Percentiles rank a stretch among this genome's conserved stretches.
These are phyloP conservation scores for Pterocarpus macrocarpus DNA, from an alignment of 306 rosid species.

Conservation along the genomic window DNA sequence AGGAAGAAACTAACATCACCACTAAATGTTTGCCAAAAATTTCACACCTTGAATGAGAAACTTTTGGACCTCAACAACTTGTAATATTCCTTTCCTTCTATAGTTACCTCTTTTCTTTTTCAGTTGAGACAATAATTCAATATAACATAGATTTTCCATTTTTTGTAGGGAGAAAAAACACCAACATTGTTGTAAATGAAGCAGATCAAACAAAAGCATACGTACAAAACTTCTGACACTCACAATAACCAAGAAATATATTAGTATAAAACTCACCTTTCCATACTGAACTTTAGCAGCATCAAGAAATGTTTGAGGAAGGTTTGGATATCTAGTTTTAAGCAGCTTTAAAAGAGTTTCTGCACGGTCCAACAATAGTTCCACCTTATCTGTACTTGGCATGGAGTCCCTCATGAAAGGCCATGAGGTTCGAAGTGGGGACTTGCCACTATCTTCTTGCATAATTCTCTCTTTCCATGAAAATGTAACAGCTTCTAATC, in stretches of 20 bases:
- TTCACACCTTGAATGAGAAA: background rate
- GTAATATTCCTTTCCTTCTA: background rate
- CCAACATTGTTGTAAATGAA: background rate
- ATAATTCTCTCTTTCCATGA: conserved; percentile 75
- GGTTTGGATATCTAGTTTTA: conserved; percentile 73
- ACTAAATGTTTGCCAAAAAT: conserved; percentile 3
- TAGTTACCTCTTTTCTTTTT: background rate
- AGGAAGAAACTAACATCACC: conserved; percentile 22
- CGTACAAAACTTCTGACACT: background rate
- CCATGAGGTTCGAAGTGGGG: conserved; percentile 81
- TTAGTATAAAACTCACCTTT: conserved; percentile 63
- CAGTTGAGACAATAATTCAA: conserved; percentile 6
- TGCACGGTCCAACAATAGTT: conserved; percentile 63
- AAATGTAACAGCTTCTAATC: conserved; percentile 77
- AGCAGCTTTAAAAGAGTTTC: conserved; percentile 66
- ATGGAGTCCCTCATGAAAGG: conserved; percentile 70
- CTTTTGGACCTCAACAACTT: conserved; percentile 8
- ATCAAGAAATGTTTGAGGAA: conserved; percentile 88
- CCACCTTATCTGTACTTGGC: conserved; percentile 69
- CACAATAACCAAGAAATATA: background rate
- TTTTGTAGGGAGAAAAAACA: background rate
- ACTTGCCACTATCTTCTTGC: conserved; percentile 62
- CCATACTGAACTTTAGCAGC: conserved; percentile 81
- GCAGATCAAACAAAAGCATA: background rate
- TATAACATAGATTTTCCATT: background rate